phyloP scores from a whole-genome alignment of 306 rosid species.

The Prunus persica region Prunus_persica_NCBIv2 NC_034010.1:19404001-19404500 shows the following conservation, averaged over 20 bases:
- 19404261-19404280: slow-evolving; percentile 64
- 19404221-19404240: slow-evolving; percentile 68
- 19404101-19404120: slow-evolving; percentile 19
- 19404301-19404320: slow-evolving; percentile 77
- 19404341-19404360: slow-evolving; percentile 63
- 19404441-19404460: slow-evolving; percentile 70
- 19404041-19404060: slow-evolving; percentile 2
- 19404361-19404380: slow-evolving; percentile 27
- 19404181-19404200: slow-evolving; percentile 28
- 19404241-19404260: slow-evolving; percentile 76
- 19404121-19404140: slow-evolving; percentile 6
- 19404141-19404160: not conserved
- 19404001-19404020: slow-evolving; percentile 21
- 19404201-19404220: slow-evolving; percentile 17
- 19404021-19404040: not conserved
- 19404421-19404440: slow-evolving; percentile 83
- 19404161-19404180: not conserved
- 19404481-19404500: slow-evolving; percentile 88
- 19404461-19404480: slow-evolving; percentile 79
- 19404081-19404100: slow-evolving; percentile 32
- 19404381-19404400: slow-evolving; percentile 37
- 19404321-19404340: slow-evolving; percentile 77
- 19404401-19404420: slow-evolving; percentile 55
- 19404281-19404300: slow-evolving; percentile 66
- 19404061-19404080: slow-evolving; percentile 13